Evolutionary conservation across 2,329 filamentous ascomycete genomes (phyloP), one percentile per base, ranked within the genome.

Genomic region (Phialophora chinensis): DNA sequence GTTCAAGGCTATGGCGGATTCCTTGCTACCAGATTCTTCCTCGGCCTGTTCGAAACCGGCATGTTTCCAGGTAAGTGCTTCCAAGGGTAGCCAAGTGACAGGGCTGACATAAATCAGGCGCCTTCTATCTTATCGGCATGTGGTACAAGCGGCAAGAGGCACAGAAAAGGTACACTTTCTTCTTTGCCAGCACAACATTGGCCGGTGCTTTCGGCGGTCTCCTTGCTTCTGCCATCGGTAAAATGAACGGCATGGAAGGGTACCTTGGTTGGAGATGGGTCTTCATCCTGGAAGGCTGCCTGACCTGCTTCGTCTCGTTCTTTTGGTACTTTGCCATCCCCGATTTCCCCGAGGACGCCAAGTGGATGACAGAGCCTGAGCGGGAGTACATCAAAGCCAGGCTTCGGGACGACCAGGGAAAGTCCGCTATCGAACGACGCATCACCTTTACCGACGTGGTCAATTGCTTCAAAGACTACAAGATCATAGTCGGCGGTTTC

Each of bases 141-240:
- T 96, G 91, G 93, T 99, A 98, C 74, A 88, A 89, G 66, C 88
- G 94, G 66, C 83, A 84, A 53, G 95, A 98, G 79, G 92, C 93
- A 1, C 94, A 98, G 79, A 92, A 92, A 74, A 88, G 95, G 33
- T 97, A 93, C 80, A 91, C 89, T 17, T 93, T 98, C 82, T 98
- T 98, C 84, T 98, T 98, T 83, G 89, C 87, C 74, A 91, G 84
- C 7, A 86, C 87, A 1, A 86, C 85, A 0, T 79, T 87, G 1
- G 86, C 87, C 1, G 86, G 87, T 54, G 86, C 87, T 1, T 89
- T 89, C 68, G 86, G 87, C 57, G 87, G 87, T 20, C 79, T 89
- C 10, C 78, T 89, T 17, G 87, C 87, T 2, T 84, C 83, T 35
- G 87, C 82, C 25, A 84, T 89, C 59, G 83, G 85, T 35, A 84